Conservation (phyloP, 805 yeast genomes). For the Candida tallmaniae region DNA sequence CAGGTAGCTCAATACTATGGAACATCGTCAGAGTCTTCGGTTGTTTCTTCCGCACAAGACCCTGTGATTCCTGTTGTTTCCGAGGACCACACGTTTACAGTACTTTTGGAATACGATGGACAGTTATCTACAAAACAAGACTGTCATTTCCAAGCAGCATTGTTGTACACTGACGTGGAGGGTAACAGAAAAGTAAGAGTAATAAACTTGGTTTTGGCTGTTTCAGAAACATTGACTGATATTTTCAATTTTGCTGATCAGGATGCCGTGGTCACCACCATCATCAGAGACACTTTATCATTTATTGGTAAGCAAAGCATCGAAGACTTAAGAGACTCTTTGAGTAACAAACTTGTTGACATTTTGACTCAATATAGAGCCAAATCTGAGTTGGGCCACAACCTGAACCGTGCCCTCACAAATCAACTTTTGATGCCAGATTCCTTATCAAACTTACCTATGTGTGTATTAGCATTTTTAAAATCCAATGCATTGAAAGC, state of each 20-base stretch:
- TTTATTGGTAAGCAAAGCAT: slow-evolving; percentile 38
- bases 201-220: slow-evolving; percentile 78
- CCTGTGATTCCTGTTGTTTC: slow-evolving; percentile 67
- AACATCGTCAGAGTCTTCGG: slow-evolving; percentile 25
- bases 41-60: slow-evolving; percentile 41
- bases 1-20: slow-evolving; percentile 78
- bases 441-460: slow-evolving; percentile 66
- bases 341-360: slow-evolving; percentile 38
- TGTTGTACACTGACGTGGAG: slow-evolving; percentile 71
- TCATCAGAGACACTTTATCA: slow-evolving; percentile 37
- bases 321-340: slow-evolving; percentile 34
- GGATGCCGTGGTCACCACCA: slow-evolving; percentile 36
- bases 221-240: slow-evolving; percentile 66
- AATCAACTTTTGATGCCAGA: slow-evolving; percentile 79
- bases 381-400: slow-evolving; percentile 40
- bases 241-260: slow-evolving; percentile 80
- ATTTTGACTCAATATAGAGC: slow-evolving; percentile 48
- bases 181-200: slow-evolving; percentile 85
- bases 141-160: slow-evolving; percentile 87
- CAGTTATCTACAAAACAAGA: slow-evolving; percentile 65
- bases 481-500: slow-evolving; percentile 63
- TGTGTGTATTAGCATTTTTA: slow-evolving; percentile 61
- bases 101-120: slow-evolving; percentile 74
- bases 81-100: slow-evolving; percentile 61
- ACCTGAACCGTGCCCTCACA: slow-evolving; percentile 29